Evolutionary conservation across 192 early-diverging fungal genomes (phyloP).

Genomic region (Backusella circina): DNA sequence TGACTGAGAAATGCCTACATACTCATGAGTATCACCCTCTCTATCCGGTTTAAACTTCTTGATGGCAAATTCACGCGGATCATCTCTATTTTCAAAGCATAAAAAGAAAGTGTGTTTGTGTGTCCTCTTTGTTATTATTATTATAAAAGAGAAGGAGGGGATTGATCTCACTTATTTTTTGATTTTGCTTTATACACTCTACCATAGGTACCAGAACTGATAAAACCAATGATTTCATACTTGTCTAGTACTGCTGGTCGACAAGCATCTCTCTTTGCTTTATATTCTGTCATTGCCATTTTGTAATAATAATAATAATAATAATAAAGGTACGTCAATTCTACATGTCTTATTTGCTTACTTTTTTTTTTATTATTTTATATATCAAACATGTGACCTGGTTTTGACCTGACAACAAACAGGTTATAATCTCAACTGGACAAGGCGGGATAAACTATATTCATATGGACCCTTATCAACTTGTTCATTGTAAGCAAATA

Average conservation of each 20-base stretch:
- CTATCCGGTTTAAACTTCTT: conserved; percentile 98
- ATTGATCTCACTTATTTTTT: conserved; percentile 36
- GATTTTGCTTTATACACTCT: conserved; percentile 89
- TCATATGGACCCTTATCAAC: not conserved
- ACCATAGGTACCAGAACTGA: conserved; percentile 95
- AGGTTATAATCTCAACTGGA: not conserved
- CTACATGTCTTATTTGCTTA: too few species aligned
- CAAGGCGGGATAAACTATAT: not conserved
- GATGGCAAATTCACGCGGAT: conserved; percentile 76
- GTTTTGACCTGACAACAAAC: not conserved
- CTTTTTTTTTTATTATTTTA: not conserved
- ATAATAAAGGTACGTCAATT: not conserved
- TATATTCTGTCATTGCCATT: conserved; percentile 55
- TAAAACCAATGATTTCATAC: conserved; percentile 88
- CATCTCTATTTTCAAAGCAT: conserved; percentile 17
- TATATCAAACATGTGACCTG: not conserved
- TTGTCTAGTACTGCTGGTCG: conserved; percentile 61
- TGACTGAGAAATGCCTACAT: conserved; percentile 87
- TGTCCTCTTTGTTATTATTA: not conserved
- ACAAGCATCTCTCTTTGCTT: conserved; percentile 48
- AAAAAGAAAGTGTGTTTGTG: conserved; percentile 4
- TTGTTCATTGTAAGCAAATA: not conserved
- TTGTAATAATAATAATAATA: too few species aligned
- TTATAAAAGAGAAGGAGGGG: not conserved
- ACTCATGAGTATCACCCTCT: conserved; percentile 74